Percentiles rank a stretch among this genome's conserved stretches.
These are phyloP conservation scores for Ampelocalamus luodianensis DNA, from an alignment of 176 grass and related monocot species.

Conservation along the genomic window DNA sequence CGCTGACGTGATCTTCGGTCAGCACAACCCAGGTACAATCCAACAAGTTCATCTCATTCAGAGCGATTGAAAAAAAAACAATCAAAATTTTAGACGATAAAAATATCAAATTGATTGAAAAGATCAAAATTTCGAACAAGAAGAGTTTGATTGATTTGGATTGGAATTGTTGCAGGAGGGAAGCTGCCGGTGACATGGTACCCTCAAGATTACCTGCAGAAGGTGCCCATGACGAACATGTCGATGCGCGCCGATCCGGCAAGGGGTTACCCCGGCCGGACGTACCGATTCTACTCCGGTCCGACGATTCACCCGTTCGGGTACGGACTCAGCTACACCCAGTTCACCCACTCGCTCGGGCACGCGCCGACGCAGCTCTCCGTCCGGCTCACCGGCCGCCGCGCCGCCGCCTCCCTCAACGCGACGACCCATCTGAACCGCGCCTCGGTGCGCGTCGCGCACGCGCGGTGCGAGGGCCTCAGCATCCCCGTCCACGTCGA, in stretches of 20 bases:
- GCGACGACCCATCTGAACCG: neutral
- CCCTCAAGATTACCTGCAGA: conserved; percentile 64
- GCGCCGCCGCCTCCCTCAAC: conserved; percentile 35
- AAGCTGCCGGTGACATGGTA: conserved; percentile 97
- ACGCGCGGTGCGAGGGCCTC: conserved; percentile 59
- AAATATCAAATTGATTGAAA: neutral
- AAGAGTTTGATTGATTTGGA: neutral
- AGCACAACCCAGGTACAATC: conserved; percentile 64
- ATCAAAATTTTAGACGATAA: neutral
- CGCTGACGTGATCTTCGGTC: conserved; percentile 76
- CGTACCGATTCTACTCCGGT: conserved; percentile 85
- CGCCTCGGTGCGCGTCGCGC: conserved; percentile 56
- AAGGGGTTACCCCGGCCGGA: conserved; percentile 65
- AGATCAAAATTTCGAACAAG: neutral
- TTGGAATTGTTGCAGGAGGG: conserved; percentile 52
- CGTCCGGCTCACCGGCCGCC: conserved; percentile 55
- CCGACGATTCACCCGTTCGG: conserved; percentile 77
- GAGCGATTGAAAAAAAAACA: neutral
- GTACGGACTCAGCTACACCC: conserved; percentile 77
- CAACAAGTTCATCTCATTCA: neutral
- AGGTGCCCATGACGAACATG: conserved; percentile 83
- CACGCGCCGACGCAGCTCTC: conserved; percentile 56
- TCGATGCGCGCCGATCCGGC: conserved; percentile 67
- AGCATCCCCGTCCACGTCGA: conserved; percentile 67
- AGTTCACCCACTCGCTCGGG: conserved; percentile 63